Base-by-base conservation (phyloP, 805 yeast species). In the Vanderwaltozyma yarrowii region DNA sequence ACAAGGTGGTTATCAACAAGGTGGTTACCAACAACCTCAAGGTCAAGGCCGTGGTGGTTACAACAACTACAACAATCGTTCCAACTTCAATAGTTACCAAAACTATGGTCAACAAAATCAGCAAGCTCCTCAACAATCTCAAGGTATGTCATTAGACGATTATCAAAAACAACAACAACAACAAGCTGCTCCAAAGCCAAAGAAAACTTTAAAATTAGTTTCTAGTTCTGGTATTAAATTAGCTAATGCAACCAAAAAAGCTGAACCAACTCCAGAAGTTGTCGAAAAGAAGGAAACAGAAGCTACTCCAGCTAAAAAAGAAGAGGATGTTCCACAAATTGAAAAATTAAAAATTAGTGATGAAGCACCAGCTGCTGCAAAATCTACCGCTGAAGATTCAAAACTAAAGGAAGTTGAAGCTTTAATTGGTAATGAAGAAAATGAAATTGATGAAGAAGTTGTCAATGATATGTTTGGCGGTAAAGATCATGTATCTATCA, bases 381-480 rank as follows among this genome's bases (percentile, higher is more conserved):
- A 72, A 6, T 40, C 46, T 15, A 23, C 37, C 10, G 32, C 50
- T 15, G 33, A 36, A 30, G 34, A 60, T 10, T 44, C 50, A 13
- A 51, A 50, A 25, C 51, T 59, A 11, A 45, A 38, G n/a, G 46
- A 48, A 33, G 68, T 74, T n/a, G 85, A 75, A 42, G 68, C 73
- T 6, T 49, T 78, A 25, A 65, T 64, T 47, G 76, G 73, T 47
- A 85, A 78, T 54, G 86, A 78, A 61, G 94, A 82, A 57, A 89
- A 82, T 28, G 76, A 73, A 53, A 71, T 88, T 40, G 96, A 89
- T 60, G 83, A 83, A 55, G 92, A 80, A 51, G 75, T 88, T 46
- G 86, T 92, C 46, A 79, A 75, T 41, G 98, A 94, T 54, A 66
- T 92, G 83, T 92, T 85, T 57, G 96, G 96, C 47, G 95, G 95